phyloP scores from a whole-genome alignment of 768 basidiomycete genomes.

The Auriscalpium vulgare region DNA sequence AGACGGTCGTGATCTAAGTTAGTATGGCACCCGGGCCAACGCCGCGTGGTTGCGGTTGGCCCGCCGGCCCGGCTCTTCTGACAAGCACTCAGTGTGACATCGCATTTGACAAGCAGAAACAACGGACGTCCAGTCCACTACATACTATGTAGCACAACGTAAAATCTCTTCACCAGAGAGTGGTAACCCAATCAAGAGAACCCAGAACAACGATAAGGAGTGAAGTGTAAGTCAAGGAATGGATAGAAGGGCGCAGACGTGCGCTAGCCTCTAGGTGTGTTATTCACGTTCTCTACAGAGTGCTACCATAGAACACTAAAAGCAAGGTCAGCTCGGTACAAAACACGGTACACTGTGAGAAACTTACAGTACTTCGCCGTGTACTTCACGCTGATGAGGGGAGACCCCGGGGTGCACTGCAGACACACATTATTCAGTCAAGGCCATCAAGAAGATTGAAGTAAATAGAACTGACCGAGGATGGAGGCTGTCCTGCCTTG shows the following conservation, averaged over 20 bases:
- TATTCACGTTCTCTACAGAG: neutral
- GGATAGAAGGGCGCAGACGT: neutral
- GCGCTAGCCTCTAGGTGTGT: neutral
- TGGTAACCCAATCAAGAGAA: neutral
- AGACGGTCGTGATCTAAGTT: too few species aligned
- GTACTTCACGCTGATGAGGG: constrained; percentile 4
- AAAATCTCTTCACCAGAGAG: neutral
- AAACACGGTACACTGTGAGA: neutral
- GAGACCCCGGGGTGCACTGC: constrained; percentile 7
- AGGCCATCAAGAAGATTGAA: too few species aligned
- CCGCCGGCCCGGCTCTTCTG: too few species aligned
- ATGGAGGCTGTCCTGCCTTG: constrained; percentile 3
- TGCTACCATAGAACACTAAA: neutral
- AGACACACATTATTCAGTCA: neutral
- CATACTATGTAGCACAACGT: neutral
- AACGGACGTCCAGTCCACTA: neutral
- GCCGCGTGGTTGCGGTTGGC: too few species aligned
- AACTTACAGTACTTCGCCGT: constrained; percentile 10
- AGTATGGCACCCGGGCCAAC: too few species aligned
- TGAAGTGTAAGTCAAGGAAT: neutral
- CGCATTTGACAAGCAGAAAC: too few species aligned
- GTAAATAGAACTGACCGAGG: neutral
- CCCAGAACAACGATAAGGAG: neutral
- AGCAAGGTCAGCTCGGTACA: neutral
- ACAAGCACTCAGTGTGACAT: too few species aligned